Evolutionary conservation across 768 basidiomycete genomes (phyloP), one percentile per base, ranked within the genome.

Genomic region (Boletus rubroflammeus): DNA sequence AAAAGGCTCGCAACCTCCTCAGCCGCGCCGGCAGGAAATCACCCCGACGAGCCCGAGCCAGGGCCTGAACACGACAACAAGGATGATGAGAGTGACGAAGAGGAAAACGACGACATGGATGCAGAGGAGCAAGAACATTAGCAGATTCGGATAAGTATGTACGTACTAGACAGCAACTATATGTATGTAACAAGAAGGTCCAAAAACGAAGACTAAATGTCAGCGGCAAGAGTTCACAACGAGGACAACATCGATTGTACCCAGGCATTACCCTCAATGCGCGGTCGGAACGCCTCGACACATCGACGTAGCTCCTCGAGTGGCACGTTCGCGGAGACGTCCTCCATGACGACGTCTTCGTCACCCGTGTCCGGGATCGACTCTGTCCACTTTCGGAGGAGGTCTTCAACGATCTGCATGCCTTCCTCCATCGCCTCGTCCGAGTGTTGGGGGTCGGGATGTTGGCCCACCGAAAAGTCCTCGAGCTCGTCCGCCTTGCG

Each of bases 401-500:
- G 78, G 23, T 87, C 79, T 63, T 94, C 84, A 59, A 98, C 82
- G 21, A 95, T 79, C 46, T 79, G 73, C 8, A 94, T 83, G 2
- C 97, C 97, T 59, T 89, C 82, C 31, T 93, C 86, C 5, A 81
- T 81, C 43, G 86, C 79, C 15, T 84, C 80, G 28, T 81, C 67
- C 13, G 83, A 70, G 56, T 85, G 76, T 40, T 78, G 76, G 3
- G 78, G 68, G 4, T 76, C 69, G 15, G 64, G 56, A 19, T 73
- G 68, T 45, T 68, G 56, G 63, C 64, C 65, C 29, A 78, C 76
- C 7, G 80, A 83, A 70, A 94, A 93, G 65, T 93, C 89, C 70
- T 94, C 91, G 32, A 97, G 73, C 60, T 95, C 93, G 54, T 94
- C 90, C 0, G 94, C 93, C 65, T 95, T 97, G 25, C 86, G 78